Conservation (phyloP, 495 filamentous ascomycete genomes). For the Penicillium argentinense region DNA sequence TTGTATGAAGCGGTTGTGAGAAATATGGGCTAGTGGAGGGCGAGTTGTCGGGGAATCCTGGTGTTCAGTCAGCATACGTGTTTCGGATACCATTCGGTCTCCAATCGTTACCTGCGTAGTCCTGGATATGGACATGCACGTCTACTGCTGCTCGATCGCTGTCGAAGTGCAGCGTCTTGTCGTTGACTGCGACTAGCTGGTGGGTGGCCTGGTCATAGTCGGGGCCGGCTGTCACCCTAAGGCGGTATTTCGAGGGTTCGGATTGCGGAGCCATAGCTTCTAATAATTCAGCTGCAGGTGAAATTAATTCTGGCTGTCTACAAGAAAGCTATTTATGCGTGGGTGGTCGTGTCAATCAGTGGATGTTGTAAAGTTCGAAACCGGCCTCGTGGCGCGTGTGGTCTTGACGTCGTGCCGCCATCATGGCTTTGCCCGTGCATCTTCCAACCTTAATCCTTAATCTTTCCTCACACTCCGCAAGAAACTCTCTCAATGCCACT, state of each 20-base stretch:
- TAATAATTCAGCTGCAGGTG: no score
- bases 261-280: not conserved
- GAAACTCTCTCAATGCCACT: no score
- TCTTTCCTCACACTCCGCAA: no score
- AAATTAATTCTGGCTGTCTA: no score
- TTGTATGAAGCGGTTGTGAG: conserved; percentile 59
- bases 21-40: conserved; percentile 72
- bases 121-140: conserved; percentile 68
- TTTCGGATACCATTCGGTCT: conserved; percentile 7
- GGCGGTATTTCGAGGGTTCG: conserved; percentile 28
- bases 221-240: conserved; percentile 60
- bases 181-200: conserved; percentile 70
- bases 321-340: no score
- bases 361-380: not conserved
- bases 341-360: no score
- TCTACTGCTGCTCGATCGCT: conserved; percentile 59
- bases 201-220: conserved; percentile 68
- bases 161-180: conserved; percentile 53
- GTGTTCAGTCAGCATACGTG: no score
- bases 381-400: not conserved
- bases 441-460: no score
- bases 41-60: conserved; percentile 58
- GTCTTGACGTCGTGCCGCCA: conserved; percentile 1
- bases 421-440: not conserved
- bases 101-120: conserved; percentile 56